Evolutionary conservation across 768 basidiomycete genomes (phyloP), one percentile per base, ranked within the genome.

Genomic region (Hirschioporus abietinus): DNA sequence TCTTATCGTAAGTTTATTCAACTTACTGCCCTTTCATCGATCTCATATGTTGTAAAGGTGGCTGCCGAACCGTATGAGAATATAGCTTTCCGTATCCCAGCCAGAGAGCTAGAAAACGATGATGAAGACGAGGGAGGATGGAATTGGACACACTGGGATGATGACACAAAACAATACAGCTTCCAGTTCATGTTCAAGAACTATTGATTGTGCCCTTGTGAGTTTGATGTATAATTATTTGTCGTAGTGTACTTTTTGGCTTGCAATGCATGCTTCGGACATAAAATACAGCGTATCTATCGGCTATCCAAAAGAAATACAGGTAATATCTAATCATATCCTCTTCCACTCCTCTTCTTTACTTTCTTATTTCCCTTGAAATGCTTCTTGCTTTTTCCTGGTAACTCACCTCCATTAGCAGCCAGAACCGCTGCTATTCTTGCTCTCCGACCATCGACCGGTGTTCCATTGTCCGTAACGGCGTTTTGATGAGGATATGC

Each of bases 11-110:
- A 72, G 95, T 86, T 64, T 25, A 12, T 35, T 60, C 7, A 63
- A 24, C 63, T 36, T 65, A 61, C 60, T 60, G 30, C 36, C 64
- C 23, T 25, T 4, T 58, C 24, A 26, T 58, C 35, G 15, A 30
- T 35, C 24, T 52, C 27, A 66, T 15, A 17, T 60, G 64, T 4
- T 65, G 58, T 68, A 0, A 66, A 98, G 96, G 93, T 99, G 68
- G 97, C 96, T 20, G 95, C 97, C n/a, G 97, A 99, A 72, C 96
- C 96, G 6, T 99, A 99, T 74, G 97, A 99, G 78, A 98, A 96
- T 3, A 95, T 99, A 71, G 94, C 95, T n/a, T 99, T 99, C 83
- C 93, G 96, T 20, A 95, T 99, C 73, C 97, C 96, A 60, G 92
- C 97, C 26, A 88, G 93, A 63, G 96, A 99, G 78, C 96, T 99